Base-by-base conservation (phyloP, 2,329 filamentous ascomycete genomes). In the Fusarium sp. region DNA sequence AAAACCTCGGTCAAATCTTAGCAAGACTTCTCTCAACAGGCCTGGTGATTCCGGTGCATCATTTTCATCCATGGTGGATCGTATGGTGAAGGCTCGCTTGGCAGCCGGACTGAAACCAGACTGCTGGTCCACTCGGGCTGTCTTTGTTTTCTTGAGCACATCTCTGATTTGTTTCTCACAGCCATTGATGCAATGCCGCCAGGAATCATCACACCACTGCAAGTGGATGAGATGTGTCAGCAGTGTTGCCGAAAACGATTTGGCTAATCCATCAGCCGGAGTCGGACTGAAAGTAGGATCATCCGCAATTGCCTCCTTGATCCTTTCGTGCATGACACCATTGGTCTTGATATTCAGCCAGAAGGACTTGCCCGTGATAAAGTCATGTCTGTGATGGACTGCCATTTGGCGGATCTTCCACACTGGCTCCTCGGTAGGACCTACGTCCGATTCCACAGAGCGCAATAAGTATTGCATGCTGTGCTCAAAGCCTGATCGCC, bases 391-490 rank as follows among this genome's bases (percentile, higher is more conserved):
- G 5, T 51, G 48, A 7, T 51, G 14, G 2, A 43, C 26, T 3
- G 48, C 48, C 48, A 51, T 51, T 17, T 43, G 48, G 3, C 48
- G 38, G 6, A 51, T 23, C 2, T 43, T 43, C 49, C 49, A 52
- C 4, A n/a, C 14, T 4, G 10, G 4, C n/a, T n/a, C 5, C 2
- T 6, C 11, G 1, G 6, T 12, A 1, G 9, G 26, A 1, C 17
- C 8, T 3, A 21, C 36, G 2, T 20, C 39, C 6, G 10, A 19
- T 19, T 66, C 62, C 6, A 59, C 14, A 2, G 62, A 63, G 7
- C 65, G 56, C 7, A 67, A 4, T 2, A 67, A 39, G 26, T 67
- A 67, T 10, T 61, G 63, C 6, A 59, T n/a, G 1, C 34, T 10
- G 24, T 53, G 34, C 21, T 67, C 62, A 5, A 44, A 15, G 1